Base-by-base conservation (phyloP, 352 stramenopile species). In the Hyaloperonospora brassicae region DNA sequence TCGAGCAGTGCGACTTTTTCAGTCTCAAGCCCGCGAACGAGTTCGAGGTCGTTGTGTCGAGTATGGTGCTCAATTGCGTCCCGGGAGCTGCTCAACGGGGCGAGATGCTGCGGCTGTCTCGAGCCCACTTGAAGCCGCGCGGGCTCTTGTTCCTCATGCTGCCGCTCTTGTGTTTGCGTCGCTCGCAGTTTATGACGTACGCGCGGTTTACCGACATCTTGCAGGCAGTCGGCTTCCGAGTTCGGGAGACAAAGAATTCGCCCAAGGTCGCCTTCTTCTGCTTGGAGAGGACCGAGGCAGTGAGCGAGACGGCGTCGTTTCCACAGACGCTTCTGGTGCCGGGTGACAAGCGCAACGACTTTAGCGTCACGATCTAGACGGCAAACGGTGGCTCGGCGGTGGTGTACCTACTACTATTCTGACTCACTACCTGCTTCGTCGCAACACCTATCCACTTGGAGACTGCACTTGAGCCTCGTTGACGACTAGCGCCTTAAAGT, bases 1-100 rank as follows among this genome's bases (percentile, higher is more conserved):
- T 98, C 55, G 79, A 97, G 64, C 81, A 95, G 64, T 65, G 81
- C 38, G 89, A 98, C 64, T 98, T 97, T 59, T 96, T 97, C 57
- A 80, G 74, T 14, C 68, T 97, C 13, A 48, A 68, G 45, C 72
- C 87, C 1, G 43, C 52, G 1, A 70, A 72, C 9, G 73, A 80
- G 46, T 97, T 94, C 64, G 84, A 97, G 48, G 84, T 96, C 2
- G 60, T 98, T 39, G 92, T 98, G 17, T 97, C 93, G 51, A 96
- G 89, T 14, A 98, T 98, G 80, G 76, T 98, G 21, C 78, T 98
- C 36, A 98, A 98, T 62, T 98, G 91, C 61, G 87, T 98, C n/a
- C 93, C 93, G 9, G 95, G 87, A 47, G 62, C 92, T 1, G 60
- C 73, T 10, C 82, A 86, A 52, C 79, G 93, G 17, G 91, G 80